Evolutionary conservation across 2,329 filamentous ascomycete species (phyloP), one percentile per base, ranked within the genome.

Genomic region (Geosmithia morbida): DNA sequence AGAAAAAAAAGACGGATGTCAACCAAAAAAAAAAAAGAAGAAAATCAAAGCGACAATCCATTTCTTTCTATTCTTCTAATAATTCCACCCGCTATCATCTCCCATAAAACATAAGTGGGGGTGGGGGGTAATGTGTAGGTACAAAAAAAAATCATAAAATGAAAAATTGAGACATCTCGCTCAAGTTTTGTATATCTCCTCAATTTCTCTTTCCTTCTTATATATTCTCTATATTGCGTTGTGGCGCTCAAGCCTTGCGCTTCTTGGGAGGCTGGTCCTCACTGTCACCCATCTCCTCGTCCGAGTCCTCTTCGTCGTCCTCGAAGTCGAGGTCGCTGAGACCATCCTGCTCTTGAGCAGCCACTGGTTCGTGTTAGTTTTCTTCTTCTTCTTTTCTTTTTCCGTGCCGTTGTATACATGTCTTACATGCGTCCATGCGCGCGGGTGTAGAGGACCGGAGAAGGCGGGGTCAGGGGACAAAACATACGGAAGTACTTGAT

Each of bases 401-500:
- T 6, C 33, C 3, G 14, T 37, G 33, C n/a, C n/a, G n/a, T n/a
- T 37, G 14, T 26, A 26, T 26, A 26, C n/a, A n/a, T n/a, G n/a
- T n/a, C n/a, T n/a, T n/a, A n/a, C n/a, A n/a, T n/a, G n/a, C n/a
- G n/a, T n/a, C n/a, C n/a, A n/a, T 26, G 22, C 22, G 8, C 8
- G 22, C 22, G 22, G 22, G 22, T 26, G 8, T 26, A 26, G 22
- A 26, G 22, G 37, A 17, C 3, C 5, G 37, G 37, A 17, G 11
- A 17, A 40, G 37, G 37, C 5, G 11, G 13, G 26, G 43, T 7
- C 10, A 33, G 3, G 2, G 13, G 17, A 2, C 7, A 14, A 33
- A 48, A 77, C 85, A 67, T 70, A 92, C 87, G 85, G 68, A 92
- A 97, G 68, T 92, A 94, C 64, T 85, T 87, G 63, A 94, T 82